Base-by-base conservation (phyloP, 176 grass and related monocot species). In the Avena insularis region DNA sequence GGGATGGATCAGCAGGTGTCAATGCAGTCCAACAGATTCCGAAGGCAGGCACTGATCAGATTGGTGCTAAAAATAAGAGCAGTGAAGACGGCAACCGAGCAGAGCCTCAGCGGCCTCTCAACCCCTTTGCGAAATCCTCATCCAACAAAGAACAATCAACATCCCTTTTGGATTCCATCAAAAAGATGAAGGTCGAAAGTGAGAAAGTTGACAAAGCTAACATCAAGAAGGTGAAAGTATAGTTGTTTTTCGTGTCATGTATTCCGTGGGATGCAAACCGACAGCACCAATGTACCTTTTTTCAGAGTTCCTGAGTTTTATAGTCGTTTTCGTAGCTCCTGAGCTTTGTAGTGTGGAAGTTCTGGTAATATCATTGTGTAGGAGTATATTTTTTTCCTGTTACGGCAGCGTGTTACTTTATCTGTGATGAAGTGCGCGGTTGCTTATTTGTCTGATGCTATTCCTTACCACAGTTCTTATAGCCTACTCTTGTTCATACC, bases 151-250 rank as follows among this genome's bases (percentile, higher is more conserved):
- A 89, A 35, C 91, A 90, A 6, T 81, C 90, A 60, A 67, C 90
- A 54, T 84, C 85, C 20, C 75, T 95, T 59, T 66, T 92, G 51
- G 93, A 95, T 79, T 95, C 93, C 67, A 92, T 95, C 1, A 92
- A 91, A 67, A 95, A 90, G 60, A 95, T 90, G 90, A 92, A 95
- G 62, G 82, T 82, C 35, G 88, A 90, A 63, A 74, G 71, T 15
- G 70, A 91, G 19, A 89, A 84, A 78, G 80, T 78, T 78, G 86
- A 84, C 15, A 91, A 91, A 43, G 67, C 63, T 60, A 82, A 60
- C 25, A 84, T 45, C 75, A 89, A 89, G 54, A 91, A 88, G 66
- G 62, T 71, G 12, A 91, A 79, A 48, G 59, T 82, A 59, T 89
- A 63, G 76, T 61, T 81, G 47, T 3, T 55, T 82, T 17, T 16